Conservation (phyloP, 129 eudicot species). For the Centaurea solstitialis region DNA sequence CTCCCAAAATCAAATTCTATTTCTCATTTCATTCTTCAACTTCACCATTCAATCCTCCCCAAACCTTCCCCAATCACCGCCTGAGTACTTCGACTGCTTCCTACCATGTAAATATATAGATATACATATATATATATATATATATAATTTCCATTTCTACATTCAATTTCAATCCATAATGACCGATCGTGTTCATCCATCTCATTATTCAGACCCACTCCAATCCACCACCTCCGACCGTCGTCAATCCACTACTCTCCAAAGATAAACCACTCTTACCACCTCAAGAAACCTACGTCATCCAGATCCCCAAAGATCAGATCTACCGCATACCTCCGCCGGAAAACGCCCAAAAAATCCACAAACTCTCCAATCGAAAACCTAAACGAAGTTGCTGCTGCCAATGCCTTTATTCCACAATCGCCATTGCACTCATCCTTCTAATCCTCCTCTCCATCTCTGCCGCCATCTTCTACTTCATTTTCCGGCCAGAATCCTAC, state of each 20-base stretch:
- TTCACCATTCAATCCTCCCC: too few relatives aligned
- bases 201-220: constrained; percentile 7
- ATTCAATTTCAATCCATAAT: not conserved
- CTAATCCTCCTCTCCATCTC: constrained; percentile 41
- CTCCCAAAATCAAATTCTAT: too few relatives aligned
- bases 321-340: constrained; percentile 77
- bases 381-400: constrained; percentile 50
- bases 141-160: not conserved
- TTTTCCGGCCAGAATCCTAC: constrained; percentile 63
- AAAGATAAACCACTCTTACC: constrained; percentile 43
- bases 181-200: constrained; percentile 41
- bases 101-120: too few relatives aligned
- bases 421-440: constrained; percentile 44
- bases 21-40: too few relatives aligned
- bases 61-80: too few relatives aligned
- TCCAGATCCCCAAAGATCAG: constrained; percentile 82
- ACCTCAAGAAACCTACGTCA: constrained; percentile 63
- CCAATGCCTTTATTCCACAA: constrained; percentile 55
- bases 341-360: constrained; percentile 46
- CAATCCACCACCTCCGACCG: not conserved
- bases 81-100: too few relatives aligned
- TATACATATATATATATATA: too few relatives aligned
- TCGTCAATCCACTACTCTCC: constrained; percentile 10
- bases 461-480: constrained; percentile 55
- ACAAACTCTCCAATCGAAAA: constrained; percentile 29